phyloP scores from a whole-genome alignment of 2,329 filamentous ascomycete species.

The Colletotrichum tanaceti region DNA sequence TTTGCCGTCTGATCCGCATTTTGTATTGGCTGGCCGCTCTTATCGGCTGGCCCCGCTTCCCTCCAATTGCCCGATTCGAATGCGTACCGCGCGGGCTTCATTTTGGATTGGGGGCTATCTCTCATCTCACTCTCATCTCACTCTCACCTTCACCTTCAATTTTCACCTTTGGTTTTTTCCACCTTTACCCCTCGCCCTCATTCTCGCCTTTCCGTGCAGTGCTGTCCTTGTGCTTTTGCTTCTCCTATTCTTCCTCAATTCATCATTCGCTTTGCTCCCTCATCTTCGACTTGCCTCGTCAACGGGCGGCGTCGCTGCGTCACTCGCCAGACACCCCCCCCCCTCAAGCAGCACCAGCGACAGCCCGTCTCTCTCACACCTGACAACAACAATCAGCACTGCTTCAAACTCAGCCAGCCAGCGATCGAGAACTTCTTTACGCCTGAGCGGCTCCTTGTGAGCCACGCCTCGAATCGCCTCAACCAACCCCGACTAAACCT shows the following conservation, averaged over 20 bases:
- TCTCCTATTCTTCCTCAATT: not conserved
- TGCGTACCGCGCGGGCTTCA: slow-evolving; percentile 5
- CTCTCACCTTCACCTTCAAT: not conserved
- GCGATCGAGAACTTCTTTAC: not conserved
- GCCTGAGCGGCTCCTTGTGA: slow-evolving; percentile 7
- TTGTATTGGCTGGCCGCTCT: slow-evolving; percentile 16
- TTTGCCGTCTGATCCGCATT: not conserved
- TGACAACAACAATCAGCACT: not conserved
- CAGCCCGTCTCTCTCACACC: not conserved
- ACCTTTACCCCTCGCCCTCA: too few relatives aligned
- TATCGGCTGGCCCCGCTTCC: slow-evolving; percentile 6
- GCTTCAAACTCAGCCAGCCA: not conserved
- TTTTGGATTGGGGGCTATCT: slow-evolving; percentile 9
- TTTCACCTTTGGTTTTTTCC: not conserved
- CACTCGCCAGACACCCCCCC: not conserved
- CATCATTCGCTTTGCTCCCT: not conserved
- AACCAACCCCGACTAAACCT: not conserved
- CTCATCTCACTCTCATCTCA: slow-evolving; percentile 14
- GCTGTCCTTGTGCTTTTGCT: not conserved
- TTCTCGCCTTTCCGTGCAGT: too few relatives aligned
- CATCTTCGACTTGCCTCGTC: not conserved
- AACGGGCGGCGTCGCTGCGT: not conserved
- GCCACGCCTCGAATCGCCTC: not conserved
- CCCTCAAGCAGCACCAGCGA: not conserved
- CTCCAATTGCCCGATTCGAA: slow-evolving; percentile 24